Evolutionary conservation across 148 eudicot species (phyloP).

Genomic region (Vaccinium myrtillus): DNA sequence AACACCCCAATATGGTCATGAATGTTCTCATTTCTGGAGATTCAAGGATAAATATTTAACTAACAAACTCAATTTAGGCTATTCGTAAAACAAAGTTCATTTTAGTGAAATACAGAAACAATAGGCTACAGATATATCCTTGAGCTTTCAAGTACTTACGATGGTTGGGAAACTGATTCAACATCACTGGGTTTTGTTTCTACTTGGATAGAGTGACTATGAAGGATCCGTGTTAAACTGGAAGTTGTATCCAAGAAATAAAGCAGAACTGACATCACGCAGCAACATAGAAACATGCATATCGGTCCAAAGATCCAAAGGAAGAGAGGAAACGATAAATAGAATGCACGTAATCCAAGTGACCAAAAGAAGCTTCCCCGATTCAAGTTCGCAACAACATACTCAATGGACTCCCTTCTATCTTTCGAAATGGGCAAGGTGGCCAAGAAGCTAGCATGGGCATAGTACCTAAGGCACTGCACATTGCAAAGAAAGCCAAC

Average conservation of each 20-base stretch:
- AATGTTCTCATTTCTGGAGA: neutral
- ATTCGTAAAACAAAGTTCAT: neutral
- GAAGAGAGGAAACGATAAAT: constrained; percentile 75
- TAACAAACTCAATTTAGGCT: neutral
- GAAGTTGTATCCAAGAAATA: constrained; percentile 76
- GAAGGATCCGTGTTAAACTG: constrained; percentile 57
- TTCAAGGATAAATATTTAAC: neutral
- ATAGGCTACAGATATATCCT: neutral
- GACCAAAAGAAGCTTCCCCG: constrained; percentile 83
- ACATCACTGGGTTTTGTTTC: constrained; percentile 6
- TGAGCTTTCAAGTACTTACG: neutral
- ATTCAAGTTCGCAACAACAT: constrained; percentile 61
- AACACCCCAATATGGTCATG: neutral
- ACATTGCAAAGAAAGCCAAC: constrained; percentile 73
- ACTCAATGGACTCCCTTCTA: constrained; percentile 49
- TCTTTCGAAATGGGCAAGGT: constrained; percentile 56
- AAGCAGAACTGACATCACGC: constrained; percentile 48
- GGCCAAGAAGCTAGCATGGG: constrained; percentile 69
- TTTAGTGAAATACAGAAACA: neutral
- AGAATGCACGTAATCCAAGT: constrained; percentile 72
- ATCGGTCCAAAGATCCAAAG: constrained; percentile 89
- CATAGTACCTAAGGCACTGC: constrained; percentile 76
- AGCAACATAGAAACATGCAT: constrained; percentile 68
- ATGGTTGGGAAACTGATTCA: neutral
- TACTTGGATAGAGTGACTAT: constrained; percentile 37